A percentile compares a stretch with the other conserved stretches of the same genome.
Evolutionary conservation across 805 yeast genomes (phyloP).

Genomic region (Komagataella mondaviorum): DNA sequence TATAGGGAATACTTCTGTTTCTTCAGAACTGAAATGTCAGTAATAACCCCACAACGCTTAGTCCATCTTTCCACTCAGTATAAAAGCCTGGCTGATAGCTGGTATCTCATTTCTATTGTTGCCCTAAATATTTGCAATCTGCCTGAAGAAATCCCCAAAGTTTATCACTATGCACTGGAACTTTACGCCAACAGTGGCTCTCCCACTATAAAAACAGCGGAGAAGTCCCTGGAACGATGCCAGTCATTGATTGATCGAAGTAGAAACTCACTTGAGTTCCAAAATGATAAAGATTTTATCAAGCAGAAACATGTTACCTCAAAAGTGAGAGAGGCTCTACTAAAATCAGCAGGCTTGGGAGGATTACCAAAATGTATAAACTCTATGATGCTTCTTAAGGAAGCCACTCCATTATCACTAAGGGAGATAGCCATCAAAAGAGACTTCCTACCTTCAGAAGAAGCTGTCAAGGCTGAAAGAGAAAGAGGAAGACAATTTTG

Average conservation of each 20-base stretch:
- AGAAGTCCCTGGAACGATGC: constrained; percentile 11
- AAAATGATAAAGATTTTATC: background rate
- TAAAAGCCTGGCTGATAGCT: constrained; percentile 39
- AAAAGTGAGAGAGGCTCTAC: constrained; percentile 60
- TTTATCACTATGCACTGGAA: constrained; percentile 56
- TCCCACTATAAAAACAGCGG: constrained; percentile 7
- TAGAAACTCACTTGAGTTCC: constrained; percentile 14
- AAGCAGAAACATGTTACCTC: constrained; percentile 7
- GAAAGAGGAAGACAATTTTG: constrained; percentile 53
- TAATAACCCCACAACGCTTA: constrained; percentile 44
- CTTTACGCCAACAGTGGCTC: constrained; percentile 5
- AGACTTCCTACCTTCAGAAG: constrained; percentile 6
- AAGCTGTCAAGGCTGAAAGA: constrained; percentile 8
- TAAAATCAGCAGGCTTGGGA: constrained; percentile 66
- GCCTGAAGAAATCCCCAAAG: constrained; percentile 66
- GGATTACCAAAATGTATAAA: constrained; percentile 85
- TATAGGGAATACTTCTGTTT: too few species aligned
- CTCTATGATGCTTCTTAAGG: constrained; percentile 49
- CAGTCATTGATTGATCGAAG: constrained; percentile 21
- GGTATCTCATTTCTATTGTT: constrained; percentile 77
- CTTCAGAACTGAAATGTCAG: constrained; percentile 5
- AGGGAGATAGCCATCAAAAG: constrained; percentile 13
- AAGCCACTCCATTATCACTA: constrained; percentile 43
- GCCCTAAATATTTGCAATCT: constrained; percentile 70
- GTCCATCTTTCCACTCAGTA: constrained; percentile 31